phyloP scores from a whole-genome alignment of 345 rosid genomes.

The Bruguiera gymnorhiza region DNA sequence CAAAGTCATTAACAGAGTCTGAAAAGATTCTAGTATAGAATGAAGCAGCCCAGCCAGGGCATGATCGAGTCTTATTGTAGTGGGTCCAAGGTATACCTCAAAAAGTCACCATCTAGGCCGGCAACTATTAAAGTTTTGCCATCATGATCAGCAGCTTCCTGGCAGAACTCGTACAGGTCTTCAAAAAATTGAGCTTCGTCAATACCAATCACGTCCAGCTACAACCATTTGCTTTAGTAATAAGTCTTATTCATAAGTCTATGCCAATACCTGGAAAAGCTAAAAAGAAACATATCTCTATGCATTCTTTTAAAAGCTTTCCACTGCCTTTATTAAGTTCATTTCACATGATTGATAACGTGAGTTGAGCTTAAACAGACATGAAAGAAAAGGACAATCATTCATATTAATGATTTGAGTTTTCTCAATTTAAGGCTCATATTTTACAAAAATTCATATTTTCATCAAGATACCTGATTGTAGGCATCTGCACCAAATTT shows the following conservation, averaged over 20 bases:
- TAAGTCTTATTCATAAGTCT: constrained; percentile 9
- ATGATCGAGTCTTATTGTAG: too few species aligned
- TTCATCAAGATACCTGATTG: constrained; percentile 39
- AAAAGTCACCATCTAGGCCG: constrained; percentile 83
- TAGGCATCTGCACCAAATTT: constrained; percentile 61
- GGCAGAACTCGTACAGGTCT: constrained; percentile 80
- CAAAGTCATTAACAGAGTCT: too few species aligned
- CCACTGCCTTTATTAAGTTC: too few species aligned
- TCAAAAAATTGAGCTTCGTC: constrained; percentile 91
- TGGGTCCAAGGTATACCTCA: constrained; percentile 40
- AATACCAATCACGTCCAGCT: constrained; percentile 90
- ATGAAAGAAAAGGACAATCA: background rate
- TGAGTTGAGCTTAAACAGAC: background rate
- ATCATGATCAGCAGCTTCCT: constrained; percentile 77
- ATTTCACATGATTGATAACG: too few species aligned
- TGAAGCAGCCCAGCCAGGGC: too few species aligned
- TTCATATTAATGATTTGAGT: background rate
- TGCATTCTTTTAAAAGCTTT: too few species aligned
- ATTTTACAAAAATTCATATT: background rate
- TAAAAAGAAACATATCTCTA: background rate
- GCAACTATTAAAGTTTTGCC: constrained; percentile 84
- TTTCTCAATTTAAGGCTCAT: background rate
- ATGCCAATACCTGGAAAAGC: background rate
- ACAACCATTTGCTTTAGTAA: constrained; percentile 21
- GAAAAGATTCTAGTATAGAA: too few species aligned